These are phyloP conservation scores for Blastomyces parvus DNA, from an alignment of 2,329 filamentous ascomycete genomes.

Conservation along the genomic window DNA sequence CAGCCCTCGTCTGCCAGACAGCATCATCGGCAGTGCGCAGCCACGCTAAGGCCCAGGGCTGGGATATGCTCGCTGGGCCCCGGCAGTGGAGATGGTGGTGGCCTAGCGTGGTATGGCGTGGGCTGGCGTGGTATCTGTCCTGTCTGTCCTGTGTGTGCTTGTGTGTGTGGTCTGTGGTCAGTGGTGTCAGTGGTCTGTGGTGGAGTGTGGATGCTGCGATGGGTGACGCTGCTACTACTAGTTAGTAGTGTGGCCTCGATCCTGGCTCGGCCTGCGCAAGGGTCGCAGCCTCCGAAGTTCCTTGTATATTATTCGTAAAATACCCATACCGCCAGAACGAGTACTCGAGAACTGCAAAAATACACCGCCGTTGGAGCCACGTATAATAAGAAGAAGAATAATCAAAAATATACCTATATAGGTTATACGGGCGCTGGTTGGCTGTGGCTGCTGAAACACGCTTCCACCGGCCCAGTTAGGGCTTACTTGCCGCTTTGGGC, in stretches of 20 bases:
- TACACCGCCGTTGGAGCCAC: too few species aligned
- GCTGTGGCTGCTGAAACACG: too few species aligned
- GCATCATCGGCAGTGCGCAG: background rate
- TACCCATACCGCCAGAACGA: background rate
- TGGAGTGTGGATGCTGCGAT: too few species aligned
- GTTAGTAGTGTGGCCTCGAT: background rate
- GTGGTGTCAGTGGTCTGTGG: too few species aligned
- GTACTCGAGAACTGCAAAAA: background rate
- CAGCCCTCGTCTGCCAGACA: background rate
- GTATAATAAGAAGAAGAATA: too few species aligned
- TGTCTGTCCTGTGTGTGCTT: background rate
- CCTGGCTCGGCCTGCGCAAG: background rate
- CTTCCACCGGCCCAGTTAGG: too few species aligned
- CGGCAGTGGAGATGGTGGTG: background rate
- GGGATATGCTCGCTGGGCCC: background rate
- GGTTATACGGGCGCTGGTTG: too few species aligned
- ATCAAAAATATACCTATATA: too few species aligned
- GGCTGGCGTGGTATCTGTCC: background rate
- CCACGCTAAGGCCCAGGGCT: background rate
- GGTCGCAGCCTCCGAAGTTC: background rate
- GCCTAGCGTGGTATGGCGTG: background rate
- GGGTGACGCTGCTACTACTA: background rate
- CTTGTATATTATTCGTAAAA: background rate
- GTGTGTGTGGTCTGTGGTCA: background rate
- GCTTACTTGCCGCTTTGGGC: too few species aligned